Evolutionary conservation across 108 stramenopile genomes (phyloP), one percentile per base, ranked within the genome.

Genomic region (Skeletonema potamos): DNA sequence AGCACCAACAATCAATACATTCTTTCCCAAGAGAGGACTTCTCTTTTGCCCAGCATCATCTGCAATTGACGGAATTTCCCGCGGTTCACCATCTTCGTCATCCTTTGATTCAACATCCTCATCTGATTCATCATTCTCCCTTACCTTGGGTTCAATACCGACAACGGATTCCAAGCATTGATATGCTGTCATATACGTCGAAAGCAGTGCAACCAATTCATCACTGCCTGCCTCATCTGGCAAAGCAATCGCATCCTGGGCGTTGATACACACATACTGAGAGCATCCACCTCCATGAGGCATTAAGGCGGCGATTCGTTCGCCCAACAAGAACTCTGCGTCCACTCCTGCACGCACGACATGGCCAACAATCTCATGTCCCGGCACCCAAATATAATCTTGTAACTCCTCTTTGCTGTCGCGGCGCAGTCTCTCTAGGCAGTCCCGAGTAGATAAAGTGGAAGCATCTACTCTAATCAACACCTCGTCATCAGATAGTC

Each of bases 171-270:
- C 48, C 48, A 51, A 58, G 3, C 80, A 63, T 69, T 94, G 92
- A 62, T 87, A 91, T 1, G 92, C 92, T 5, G 86, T 64, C 72
- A 94, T 74, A 66, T 91, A 94, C 11, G 77, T 87, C 29, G 88
- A 77, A 0, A 84, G 73, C 66, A 93, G 72, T 58, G 87, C 89
- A 24, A 76, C 82, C 1, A 84, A 73, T 48, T 59, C 56, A 9
- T 69, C 62, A n/a, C 79, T 64, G n/a, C 63, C 70, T 10, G 86
- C 76, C 62, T 28, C 76, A 9, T 56, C 34, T 10, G 89, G 83
- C 11, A 94, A 76, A 28, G 85, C 79, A 44, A 94, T 73, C n/a
- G 86, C 62, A 2, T 63, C 48, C 5, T 76, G 68, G 54, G 71
- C 76, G 2, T 64, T 57, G 22, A 87, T 61, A 27, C 79, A 77